Percentiles rank a stretch among this genome's conserved stretches.
phyloP scores from a whole-genome alignment of 2,329 filamentous ascomycete genomes.

The Plectosphaerella sp. region DNA sequence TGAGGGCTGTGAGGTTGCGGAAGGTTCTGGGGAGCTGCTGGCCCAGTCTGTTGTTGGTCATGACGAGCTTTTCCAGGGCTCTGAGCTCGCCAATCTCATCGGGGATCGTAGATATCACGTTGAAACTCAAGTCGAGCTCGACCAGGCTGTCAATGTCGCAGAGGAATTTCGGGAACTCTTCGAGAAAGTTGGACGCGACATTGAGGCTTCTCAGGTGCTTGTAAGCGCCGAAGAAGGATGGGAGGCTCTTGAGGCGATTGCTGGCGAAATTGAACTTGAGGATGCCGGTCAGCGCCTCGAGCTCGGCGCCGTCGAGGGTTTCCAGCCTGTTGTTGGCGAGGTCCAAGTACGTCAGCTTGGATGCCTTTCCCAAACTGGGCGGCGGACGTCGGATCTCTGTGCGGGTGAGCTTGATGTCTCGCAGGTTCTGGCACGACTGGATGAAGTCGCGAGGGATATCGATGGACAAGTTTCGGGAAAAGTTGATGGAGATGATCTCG shows the following conservation, averaged over 20 bases:
- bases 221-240: conserved; percentile 78
- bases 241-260: conserved; percentile 77
- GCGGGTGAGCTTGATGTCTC: conserved; percentile 93
- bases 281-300: conserved; percentile 70
- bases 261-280: conserved; percentile 91
- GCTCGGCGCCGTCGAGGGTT: conserved; percentile 77
- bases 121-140: conserved; percentile 96
- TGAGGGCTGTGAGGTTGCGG: conserved; percentile 68
- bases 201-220: conserved; percentile 77
- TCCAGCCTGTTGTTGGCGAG: conserved; percentile 93
- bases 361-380: conserved; percentile 76
- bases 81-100: conserved; percentile 72
- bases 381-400: conserved; percentile 89
- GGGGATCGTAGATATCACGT: conserved; percentile 75
- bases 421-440: conserved; percentile 82
- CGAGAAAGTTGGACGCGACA: conserved; percentile 88
- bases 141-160: conserved; percentile 78
- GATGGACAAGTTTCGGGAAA: conserved; percentile 87
- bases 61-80: conserved; percentile 82
- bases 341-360: conserved; percentile 80
- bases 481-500: conserved; percentile 91
- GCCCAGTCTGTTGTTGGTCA: conserved; percentile 87
- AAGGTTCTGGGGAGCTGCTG: conserved; percentile 72
- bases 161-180: conserved; percentile 78
- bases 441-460: conserved; percentile 96